Base-by-base conservation (phyloP, 2,329 filamentous ascomycete genomes). In the Metarhizium rileyi region DNA sequence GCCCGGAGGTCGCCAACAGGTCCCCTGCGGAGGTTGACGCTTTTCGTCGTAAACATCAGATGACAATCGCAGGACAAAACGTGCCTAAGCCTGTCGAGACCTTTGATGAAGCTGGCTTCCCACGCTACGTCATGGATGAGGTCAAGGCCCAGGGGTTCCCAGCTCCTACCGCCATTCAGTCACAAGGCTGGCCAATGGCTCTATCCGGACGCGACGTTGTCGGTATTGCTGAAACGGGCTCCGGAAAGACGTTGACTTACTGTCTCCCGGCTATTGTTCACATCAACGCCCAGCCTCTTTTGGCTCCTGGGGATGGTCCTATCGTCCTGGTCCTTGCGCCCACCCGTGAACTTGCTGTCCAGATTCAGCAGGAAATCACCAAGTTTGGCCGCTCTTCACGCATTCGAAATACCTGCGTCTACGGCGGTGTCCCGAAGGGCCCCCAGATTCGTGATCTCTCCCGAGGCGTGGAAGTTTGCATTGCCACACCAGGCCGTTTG, bases 111-210 rank as follows among this genome's bases (percentile, higher is more conserved):
- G 93, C 93, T 67, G 89, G 89, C 41, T 98, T 98, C 74, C 93
- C 93, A 41, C 81, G 83, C 61, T 98, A 98, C 67, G 93, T 98
- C 56, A 93, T 98, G 80, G 90, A 88, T 63, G 93, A 98, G 69
- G 93, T 98, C 65, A 98, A 98, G 81, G 87, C 90, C 23, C 91
- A 97, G 72, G 93, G 93, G 42, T 98, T 98, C 72, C 81, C 86
- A 55, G 86, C 84, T 49, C 93, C 93, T 36, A 98, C 93, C 40
- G 85, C 93, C 56, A 97, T 98, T 69, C 93, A 98, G 72, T 94
- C 91, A 18, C 93, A 97, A 69, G 93, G 93, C 56, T 97, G 93
- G 93, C 93, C 93, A 55, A 97, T 97, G 93, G 90, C 93, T 65
- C 83, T 98, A 47, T 94, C 91, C 59, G 93, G 93, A 74, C 91